Base-by-base conservation (phyloP, 352 stramenopile species). In the Aphanomyces euteiches region DNA sequence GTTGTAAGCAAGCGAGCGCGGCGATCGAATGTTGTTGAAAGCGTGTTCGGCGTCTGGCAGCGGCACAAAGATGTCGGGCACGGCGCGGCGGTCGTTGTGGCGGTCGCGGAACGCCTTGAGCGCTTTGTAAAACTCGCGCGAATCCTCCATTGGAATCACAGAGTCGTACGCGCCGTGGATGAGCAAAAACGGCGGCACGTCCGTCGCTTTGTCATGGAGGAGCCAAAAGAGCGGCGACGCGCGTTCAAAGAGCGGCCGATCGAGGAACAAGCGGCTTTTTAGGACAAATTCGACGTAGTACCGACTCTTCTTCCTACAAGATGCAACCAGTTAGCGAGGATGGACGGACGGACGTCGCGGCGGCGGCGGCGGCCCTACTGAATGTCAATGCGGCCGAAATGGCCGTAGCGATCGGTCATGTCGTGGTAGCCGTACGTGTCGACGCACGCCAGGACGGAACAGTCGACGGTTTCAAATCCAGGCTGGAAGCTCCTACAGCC, bases 391-490 rank as follows among this genome's bases (percentile, higher is more conserved):
- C 84, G 78, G 38, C 76, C 78, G 66, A 87, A 90, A 73, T 88
- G 74, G 6, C 83, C 83, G 28, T 84, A 75, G 2, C 85, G 82
- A 53, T 93, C 85, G 13, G 77, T 84, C 60, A 93, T 83, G 53
- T 93, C 85, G 63, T 93, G 85, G 45, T 90, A 82, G 15, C 85
- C 85, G 50, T 90, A 93, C 10, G 77, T 79, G 61, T 93, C 85
- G 53, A 93, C 75, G 40, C 85, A 93, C 3, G 73, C 85, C 8
- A 78, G 74, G 2, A 93, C 81, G 41, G 80, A 90, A n/a, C 84
- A 90, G 72, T 93, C 82, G 2, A 91, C 75, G 12, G 87, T 72
- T 72, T 93, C 84, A 67, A 93, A 93, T 13, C 85, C 85, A 2
- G 84, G 84, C 64, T 93, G 84, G 13, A 92, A 75, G 7, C 75